phyloP scores from a whole-genome alignment of 805 yeast species.

The Cyberlindnera mycetangii region DNA sequence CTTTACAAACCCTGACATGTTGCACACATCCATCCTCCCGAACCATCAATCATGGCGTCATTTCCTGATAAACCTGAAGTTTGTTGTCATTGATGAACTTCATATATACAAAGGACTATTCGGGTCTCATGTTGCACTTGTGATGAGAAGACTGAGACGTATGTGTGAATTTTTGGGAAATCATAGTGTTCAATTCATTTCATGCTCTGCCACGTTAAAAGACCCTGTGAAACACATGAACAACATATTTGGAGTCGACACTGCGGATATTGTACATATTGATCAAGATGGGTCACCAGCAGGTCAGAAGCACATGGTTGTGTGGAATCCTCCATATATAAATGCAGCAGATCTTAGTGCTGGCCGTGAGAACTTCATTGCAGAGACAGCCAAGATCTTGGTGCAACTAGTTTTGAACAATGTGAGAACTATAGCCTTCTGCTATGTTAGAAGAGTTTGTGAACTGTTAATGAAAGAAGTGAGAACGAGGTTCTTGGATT shows the following conservation, averaged over 20 bases:
- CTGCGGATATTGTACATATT: conserved; percentile 52
- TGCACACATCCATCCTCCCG: conserved; percentile 84
- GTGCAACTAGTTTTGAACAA: conserved; percentile 60
- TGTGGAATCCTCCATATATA: conserved; percentile 82
- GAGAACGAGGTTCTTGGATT: conserved; percentile 46
- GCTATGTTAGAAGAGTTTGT: conserved; percentile 81
- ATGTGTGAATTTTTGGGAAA: conserved; percentile 55
- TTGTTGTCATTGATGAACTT: conserved; percentile 78
- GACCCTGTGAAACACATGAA: conserved; percentile 73
- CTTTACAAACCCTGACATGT: conserved; percentile 93
- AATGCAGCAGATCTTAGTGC: conserved; percentile 53
- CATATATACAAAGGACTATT: conserved; percentile 89
- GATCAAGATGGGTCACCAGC: conserved; percentile 85
- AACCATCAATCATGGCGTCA: conserved; percentile 69
- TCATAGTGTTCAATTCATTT: conserved; percentile 58
- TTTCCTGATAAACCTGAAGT: conserved; percentile 61
- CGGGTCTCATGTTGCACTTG: conserved; percentile 88
- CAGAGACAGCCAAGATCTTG: conserved; percentile 73
- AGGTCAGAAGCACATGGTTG: conserved; percentile 69
- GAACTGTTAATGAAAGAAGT: conserved; percentile 87
- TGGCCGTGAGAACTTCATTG: conserved; percentile 67
- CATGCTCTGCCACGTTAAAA: conserved; percentile 91
- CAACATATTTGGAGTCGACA: conserved; percentile 65
- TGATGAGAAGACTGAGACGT: conserved; percentile 76
- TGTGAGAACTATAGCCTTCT: conserved; percentile 84